These are phyloP conservation scores for Dendrobium officinale DNA, from an alignment of 106 monocot species.

Conservation along the genomic window DNA sequence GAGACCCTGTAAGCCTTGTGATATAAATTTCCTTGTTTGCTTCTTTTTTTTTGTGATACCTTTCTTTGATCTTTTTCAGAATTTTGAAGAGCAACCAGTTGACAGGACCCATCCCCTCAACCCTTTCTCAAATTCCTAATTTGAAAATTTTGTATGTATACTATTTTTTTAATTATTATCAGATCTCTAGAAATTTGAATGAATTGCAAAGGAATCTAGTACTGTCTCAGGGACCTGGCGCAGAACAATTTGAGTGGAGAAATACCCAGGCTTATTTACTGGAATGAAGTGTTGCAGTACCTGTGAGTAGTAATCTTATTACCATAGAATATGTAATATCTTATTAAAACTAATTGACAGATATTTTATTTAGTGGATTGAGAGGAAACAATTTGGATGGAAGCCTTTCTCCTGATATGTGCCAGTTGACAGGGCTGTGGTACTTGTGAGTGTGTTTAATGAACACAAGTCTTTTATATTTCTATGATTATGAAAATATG, in stretches of 20 bases:
- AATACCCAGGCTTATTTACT: constrained; percentile 90
- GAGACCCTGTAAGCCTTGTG: constrained; percentile 55
- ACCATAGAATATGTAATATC: background rate
- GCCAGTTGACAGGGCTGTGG: constrained; percentile 94
- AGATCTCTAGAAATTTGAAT: background rate
- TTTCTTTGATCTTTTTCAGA: constrained; percentile 27
- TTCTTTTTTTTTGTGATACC: background rate
- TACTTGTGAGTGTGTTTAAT: constrained; percentile 74
- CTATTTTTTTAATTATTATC: background rate
- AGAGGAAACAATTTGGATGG: constrained; percentile 82
- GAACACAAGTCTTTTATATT: background rate
- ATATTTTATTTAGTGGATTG: constrained; percentile 42
- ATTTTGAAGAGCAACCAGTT: constrained; percentile 82
- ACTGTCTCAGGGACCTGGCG: constrained; percentile 65
- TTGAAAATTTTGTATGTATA: constrained; percentile 73
- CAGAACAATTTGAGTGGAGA: constrained; percentile 89
- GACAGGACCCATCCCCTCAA: constrained; percentile 85
- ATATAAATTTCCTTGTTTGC: background rate
- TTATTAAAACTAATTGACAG: background rate
- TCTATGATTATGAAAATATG: background rate
- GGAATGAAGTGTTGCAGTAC: constrained; percentile 95
- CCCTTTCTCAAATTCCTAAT: constrained; percentile 92
- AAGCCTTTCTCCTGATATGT: constrained; percentile 77
- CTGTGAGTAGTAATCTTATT: constrained; percentile 36
- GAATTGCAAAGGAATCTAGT: background rate